Conservation (phyloP, 306 rosid genomes). For the Sesbania bispinosa region DNA sequence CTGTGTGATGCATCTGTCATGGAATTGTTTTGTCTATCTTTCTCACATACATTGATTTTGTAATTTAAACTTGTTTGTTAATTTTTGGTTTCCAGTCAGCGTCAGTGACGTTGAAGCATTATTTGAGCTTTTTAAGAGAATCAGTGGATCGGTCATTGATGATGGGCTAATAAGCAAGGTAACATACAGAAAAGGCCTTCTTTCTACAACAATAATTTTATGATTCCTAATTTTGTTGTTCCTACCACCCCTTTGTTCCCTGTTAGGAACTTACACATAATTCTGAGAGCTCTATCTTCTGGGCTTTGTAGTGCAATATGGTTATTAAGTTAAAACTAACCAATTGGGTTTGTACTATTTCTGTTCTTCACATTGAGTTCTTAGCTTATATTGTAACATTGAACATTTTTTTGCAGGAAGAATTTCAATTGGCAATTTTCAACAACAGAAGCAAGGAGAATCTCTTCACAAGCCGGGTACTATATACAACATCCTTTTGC, state of each 20-base stretch:
- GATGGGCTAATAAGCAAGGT: slow-evolving; percentile 95
- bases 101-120: slow-evolving; percentile 93
- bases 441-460: slow-evolving; percentile 64
- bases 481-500: background rate
- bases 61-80: slow-evolving; percentile 8
- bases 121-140: slow-evolving; percentile 82
- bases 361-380: background rate
- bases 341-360: background rate
- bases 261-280: no score
- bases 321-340: background rate
- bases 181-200: slow-evolving; percentile 2
- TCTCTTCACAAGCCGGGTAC: slow-evolving; percentile 87
- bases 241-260: background rate
- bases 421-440: slow-evolving; percentile 87
- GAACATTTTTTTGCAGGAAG: slow-evolving; percentile 65
- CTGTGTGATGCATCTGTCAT: background rate
- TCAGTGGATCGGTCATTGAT: slow-evolving; percentile 69
- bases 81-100: slow-evolving; percentile 52
- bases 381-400: background rate
- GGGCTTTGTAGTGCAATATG: background rate
- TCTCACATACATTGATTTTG: background rate
- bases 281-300: no score
- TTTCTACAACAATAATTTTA: background rate
- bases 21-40: background rate
- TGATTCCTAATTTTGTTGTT: background rate